phyloP scores from a whole-genome alignment of 1,284 basidiomycete genomes.

The Butyriboletus regius region DNA sequence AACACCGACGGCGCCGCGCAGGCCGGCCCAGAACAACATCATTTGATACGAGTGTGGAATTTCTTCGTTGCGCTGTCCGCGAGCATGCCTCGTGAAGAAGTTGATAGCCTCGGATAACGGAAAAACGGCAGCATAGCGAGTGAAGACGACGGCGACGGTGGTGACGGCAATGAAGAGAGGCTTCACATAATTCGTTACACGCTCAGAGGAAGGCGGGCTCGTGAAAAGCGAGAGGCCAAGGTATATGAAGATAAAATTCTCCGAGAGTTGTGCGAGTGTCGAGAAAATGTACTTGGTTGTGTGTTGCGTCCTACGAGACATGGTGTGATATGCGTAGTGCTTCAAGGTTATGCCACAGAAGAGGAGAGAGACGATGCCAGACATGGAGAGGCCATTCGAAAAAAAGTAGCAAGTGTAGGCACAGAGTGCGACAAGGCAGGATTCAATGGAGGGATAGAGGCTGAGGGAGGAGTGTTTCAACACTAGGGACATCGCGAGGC shows the following conservation, averaged over 20 bases:
- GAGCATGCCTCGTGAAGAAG: slow-evolving; percentile 73
- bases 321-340: slow-evolving; percentile 98
- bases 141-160: slow-evolving; percentile 84
- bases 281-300: slow-evolving; percentile 95
- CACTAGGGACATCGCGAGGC: slow-evolving; percentile 82
- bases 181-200: slow-evolving; percentile 81
- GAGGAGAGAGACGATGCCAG: slow-evolving; percentile 93
- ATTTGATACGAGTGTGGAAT: slow-evolving; percentile 92
- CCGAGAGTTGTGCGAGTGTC: slow-evolving; percentile 85
- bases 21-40: slow-evolving; percentile 99
- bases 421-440: slow-evolving; percentile 86
- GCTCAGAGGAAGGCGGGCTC: slow-evolving; percentile 61
- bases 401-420: slow-evolving; percentile 99
- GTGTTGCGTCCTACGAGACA: slow-evolving; percentile 90
- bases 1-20: slow-evolving; percentile 93
- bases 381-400: slow-evolving; percentile 89
- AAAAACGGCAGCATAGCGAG: slow-evolving; percentile 93
- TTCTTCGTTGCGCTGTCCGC: slow-evolving; percentile 80
- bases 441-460: slow-evolving; percentile 85
- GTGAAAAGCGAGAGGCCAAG: slow-evolving; percentile 95
- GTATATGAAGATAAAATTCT: slow-evolving; percentile 99
- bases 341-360: slow-evolving; percentile 99
- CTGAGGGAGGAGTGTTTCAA: slow-evolving; percentile 90
- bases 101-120: slow-evolving; percentile 95
- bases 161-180: slow-evolving; percentile 91